Evolutionary conservation across 108 stramenopile species (phyloP).

Genomic region (Nannochloropsis gaditana): DNA sequence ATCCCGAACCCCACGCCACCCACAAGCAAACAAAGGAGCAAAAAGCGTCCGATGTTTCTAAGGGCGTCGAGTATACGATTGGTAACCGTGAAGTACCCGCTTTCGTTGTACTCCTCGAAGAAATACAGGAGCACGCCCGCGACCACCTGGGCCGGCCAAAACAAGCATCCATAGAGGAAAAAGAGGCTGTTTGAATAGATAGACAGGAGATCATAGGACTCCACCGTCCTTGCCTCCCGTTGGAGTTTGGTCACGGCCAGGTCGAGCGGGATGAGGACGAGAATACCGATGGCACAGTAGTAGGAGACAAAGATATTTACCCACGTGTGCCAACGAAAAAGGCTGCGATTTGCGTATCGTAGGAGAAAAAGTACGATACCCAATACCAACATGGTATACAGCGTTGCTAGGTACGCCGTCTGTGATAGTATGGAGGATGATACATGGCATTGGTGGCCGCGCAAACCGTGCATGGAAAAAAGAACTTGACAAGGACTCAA

Average conservation of each 20-base stretch:
- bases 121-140: not conserved
- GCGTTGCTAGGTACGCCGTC: not conserved
- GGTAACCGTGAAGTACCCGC: conserved; percentile 1
- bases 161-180: not conserved
- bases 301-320: conserved; percentile 27
- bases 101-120: conserved; percentile 7
- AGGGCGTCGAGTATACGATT: not conserved
- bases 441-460: not conserved
- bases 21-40: not conserved
- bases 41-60: not conserved
- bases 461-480: too few species aligned
- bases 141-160: conserved; percentile 1
- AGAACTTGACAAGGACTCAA: too few species aligned
- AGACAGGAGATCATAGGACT: not conserved
- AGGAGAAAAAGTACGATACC: conserved; percentile 2
- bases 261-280: conserved; percentile 2
- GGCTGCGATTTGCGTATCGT: conserved; percentile 10
- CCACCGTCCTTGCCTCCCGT: not conserved
- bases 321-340: conserved; percentile 9
- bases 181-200: not conserved
- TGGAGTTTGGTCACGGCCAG: not conserved
- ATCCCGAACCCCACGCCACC: not conserved
- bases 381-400: not conserved
- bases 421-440: not conserved
- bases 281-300: conserved; percentile 14